Evolutionary conservation across 495 filamentous ascomycete species (phyloP).

Genomic region (Hyaloscypha bicolor): DNA sequence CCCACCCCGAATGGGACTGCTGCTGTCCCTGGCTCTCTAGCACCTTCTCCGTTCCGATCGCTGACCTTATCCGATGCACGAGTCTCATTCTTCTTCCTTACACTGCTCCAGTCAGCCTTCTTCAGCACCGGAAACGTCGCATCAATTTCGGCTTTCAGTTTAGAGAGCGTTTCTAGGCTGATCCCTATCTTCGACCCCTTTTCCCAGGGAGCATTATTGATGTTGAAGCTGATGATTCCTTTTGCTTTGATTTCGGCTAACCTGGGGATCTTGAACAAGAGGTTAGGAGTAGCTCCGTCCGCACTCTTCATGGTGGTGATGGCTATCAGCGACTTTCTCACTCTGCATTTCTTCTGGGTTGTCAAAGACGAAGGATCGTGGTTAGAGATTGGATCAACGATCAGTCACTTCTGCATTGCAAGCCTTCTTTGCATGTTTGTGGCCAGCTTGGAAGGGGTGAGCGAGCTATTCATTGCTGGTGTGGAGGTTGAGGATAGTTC

Average conservation of each 20-base stretch:
- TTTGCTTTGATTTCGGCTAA: slow-evolving; percentile 94
- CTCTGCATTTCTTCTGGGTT: slow-evolving; percentile 96
- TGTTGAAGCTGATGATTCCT: slow-evolving; percentile 90
- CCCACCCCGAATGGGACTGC: slow-evolving; percentile 35
- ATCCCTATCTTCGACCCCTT: slow-evolving; percentile 95
- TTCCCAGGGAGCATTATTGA: slow-evolving; percentile 81
- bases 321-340: slow-evolving; percentile 88
- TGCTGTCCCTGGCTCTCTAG: slow-evolving; percentile 23
- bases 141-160: slow-evolving; percentile 89
- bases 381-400: slow-evolving; percentile 96
- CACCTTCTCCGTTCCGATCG: slow-evolving; percentile 32
- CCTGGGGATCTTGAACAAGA: slow-evolving; percentile 87
- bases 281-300: slow-evolving; percentile 77
- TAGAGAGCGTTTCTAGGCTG: slow-evolving; percentile 90
- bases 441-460: slow-evolving; percentile 80
- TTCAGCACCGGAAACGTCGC: slow-evolving; percentile 98
- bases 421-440: slow-evolving; percentile 91
- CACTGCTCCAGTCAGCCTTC: slow-evolving; percentile 91
- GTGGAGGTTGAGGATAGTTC: slow-evolving; percentile 63
- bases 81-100: slow-evolving; percentile 91
- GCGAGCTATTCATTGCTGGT: slow-evolving; percentile 80
- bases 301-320: slow-evolving; percentile 95
- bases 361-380: slow-evolving; percentile 95
- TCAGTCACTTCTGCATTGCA: slow-evolving; percentile 92
- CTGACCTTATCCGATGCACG: slow-evolving; percentile 81